Conservation (phyloP, 2,329 filamentous ascomycete species). For the Monilinia laxa region DNA sequence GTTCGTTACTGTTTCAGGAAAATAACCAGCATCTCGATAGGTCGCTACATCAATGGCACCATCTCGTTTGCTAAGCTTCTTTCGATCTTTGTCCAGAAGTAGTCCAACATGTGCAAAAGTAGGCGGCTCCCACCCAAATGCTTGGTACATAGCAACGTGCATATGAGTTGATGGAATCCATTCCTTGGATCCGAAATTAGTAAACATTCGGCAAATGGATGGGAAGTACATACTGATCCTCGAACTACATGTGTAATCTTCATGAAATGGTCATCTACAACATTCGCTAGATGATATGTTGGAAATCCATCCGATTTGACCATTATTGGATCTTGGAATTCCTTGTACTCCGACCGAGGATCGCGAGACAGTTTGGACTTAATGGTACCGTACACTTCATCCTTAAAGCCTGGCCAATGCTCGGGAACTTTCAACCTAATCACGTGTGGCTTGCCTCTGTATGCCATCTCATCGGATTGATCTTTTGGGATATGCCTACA, state of each 20-base stretch:
- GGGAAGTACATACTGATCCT: conserved; percentile 60
- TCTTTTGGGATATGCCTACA: conserved; percentile 66
- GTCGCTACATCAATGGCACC: conserved; percentile 59
- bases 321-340: conserved; percentile 79
- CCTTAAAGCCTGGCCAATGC: conserved; percentile 63
- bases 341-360: conserved; percentile 5
- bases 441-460: conserved; percentile 68
- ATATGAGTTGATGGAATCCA: conserved; percentile 95
- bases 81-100: conserved; percentile 64
- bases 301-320: conserved; percentile 90
- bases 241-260: conserved; percentile 92
- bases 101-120: conserved; percentile 79
- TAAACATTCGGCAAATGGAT: conserved; percentile 1
- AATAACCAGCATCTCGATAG: conserved; percentile 58
- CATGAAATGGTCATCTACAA: conserved; percentile 95
- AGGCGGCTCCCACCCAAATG: conserved; percentile 72
- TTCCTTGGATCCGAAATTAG: conserved; percentile 54
- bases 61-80: conserved; percentile 86
- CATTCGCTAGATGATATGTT: conserved; percentile 96
- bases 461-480: conserved; percentile 70
- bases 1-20: conserved; percentile 68
- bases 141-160: conserved; percentile 70
- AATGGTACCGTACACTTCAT: conserved; percentile 76
- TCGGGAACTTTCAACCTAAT: conserved; percentile 71
- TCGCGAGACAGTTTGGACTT: conserved; percentile 40